A percentile compares a stretch with the other conserved stretches of the same genome.
Evolutionary conservation across 257 asterid genomes (phyloP).

Genomic region (Solanum bulbocastanum): DNA sequence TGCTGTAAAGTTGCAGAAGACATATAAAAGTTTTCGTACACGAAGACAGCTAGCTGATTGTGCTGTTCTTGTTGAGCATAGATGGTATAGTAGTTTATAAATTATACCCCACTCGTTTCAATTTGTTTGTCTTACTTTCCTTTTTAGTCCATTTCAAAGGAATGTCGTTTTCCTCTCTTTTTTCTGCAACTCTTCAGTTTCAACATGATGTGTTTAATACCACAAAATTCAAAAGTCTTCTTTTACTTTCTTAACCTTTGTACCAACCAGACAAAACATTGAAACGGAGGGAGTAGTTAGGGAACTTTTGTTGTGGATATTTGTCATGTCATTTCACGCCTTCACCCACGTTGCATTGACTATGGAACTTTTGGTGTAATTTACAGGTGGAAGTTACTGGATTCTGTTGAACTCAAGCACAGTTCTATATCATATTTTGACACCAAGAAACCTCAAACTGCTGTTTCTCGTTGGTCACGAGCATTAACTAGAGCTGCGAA

Average conservation of each 20-base stretch:
- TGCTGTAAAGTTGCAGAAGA: slow-evolving; percentile 69
- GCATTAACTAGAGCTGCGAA: slow-evolving; percentile 72
- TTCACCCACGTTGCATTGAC: neutral
- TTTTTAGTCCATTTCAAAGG: fast-evolving
- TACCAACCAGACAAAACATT: neutral
- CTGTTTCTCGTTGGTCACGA: slow-evolving; percentile 72
- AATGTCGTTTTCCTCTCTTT: fast-evolving
- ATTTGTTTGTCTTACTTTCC: neutral
- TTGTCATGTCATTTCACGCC: neutral
- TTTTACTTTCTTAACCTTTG: neutral
- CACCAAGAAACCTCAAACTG: slow-evolving; percentile 63
- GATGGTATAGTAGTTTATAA: slow-evolving; percentile 35
- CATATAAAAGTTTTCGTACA: slow-evolving; percentile 72
- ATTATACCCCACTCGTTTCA: neutral
- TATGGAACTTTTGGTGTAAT: neutral
- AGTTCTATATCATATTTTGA: slow-evolving; percentile 68
- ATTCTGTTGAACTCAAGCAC: slow-evolving; percentile 65
- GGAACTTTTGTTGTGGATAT: neutral
- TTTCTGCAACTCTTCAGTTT: neutral
- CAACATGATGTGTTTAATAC: neutral
- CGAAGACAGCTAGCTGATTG: slow-evolving; percentile 83
- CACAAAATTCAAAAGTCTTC: neutral
- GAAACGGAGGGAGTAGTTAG: neutral
- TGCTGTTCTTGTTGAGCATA: slow-evolving; percentile 76
- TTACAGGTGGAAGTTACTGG: slow-evolving; percentile 83